phyloP scores from a whole-genome alignment of 306 rosid genomes.

The Abrus precatorius region DNA sequence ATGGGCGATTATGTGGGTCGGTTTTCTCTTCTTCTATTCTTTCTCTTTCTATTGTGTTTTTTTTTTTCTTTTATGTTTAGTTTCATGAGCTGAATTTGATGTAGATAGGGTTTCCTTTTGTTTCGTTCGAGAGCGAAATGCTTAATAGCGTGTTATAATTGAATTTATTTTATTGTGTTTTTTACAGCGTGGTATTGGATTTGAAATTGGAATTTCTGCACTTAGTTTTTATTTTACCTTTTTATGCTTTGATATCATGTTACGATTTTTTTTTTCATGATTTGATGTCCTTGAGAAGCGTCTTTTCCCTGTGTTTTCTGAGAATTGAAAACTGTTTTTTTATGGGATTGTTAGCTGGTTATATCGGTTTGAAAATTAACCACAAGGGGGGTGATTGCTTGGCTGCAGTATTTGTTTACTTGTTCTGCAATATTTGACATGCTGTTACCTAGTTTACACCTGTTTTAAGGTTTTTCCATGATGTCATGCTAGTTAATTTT shows the following conservation, averaged over 20 bases:
- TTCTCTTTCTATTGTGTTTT: background rate
- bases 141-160: conserved; percentile 23
- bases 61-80: background rate
- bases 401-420: background rate
- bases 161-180: background rate
- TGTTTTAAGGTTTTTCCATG: conserved; percentile 9
- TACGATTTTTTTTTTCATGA: background rate
- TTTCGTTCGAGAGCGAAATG: conserved; percentile 1
- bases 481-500: background rate
- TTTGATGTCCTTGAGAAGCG: conserved; percentile 13
- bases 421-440: background rate
- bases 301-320: background rate
- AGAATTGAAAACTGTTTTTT: conserved; percentile 8
- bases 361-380: conserved; percentile 3
- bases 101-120: conserved; percentile 28
- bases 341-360: background rate
- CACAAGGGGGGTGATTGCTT: conserved; percentile 5
- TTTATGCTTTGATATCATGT: background rate
- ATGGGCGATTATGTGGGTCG: conserved; percentile 99
- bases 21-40: conserved; percentile 39
- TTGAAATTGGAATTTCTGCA: background rate
- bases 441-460: conserved; percentile 35
- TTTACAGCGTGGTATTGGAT: conserved; percentile 24
- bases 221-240: background rate
- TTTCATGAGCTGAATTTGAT: background rate